phyloP scores from a whole-genome alignment of 306 rosid species.

The Senna siamea region DNA sequence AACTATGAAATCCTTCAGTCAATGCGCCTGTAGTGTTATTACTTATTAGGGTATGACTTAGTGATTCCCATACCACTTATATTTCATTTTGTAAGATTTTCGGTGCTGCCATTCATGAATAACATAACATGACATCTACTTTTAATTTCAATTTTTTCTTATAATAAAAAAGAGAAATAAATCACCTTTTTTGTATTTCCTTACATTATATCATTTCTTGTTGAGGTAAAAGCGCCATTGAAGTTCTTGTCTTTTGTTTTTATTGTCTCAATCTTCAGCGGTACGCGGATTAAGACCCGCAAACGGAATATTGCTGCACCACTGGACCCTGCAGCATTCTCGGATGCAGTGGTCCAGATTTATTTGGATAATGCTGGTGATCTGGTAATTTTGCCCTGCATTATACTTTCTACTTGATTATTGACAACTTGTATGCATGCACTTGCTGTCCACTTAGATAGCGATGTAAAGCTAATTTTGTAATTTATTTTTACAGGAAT shows the following conservation, averaged over 20 bases:
- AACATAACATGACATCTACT: not conserved
- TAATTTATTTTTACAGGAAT: conserved; percentile 35
- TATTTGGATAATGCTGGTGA: conserved; percentile 99
- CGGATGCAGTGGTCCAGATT: conserved; percentile 99
- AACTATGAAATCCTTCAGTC: not conserved
- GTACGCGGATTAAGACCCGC: conserved; percentile 99
- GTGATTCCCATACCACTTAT: conserved; percentile 10
- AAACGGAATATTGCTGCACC: conserved; percentile 99
- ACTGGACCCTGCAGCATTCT: conserved; percentile 99
- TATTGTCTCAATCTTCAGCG: conserved; percentile 54
- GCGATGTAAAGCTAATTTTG: conserved; percentile 24
- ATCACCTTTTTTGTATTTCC: no score
- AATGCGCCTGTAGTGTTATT: not conserved
- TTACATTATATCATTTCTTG: not conserved
- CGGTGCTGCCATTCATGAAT: not conserved
- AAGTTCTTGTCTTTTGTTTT: conserved; percentile 5
- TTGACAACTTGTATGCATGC: not conserved
- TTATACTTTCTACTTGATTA: conserved; percentile 15
- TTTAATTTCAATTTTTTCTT: no score
- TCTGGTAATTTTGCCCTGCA: conserved; percentile 62
- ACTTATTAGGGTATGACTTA: not conserved
- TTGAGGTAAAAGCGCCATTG: not conserved
- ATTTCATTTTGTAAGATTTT: not conserved
- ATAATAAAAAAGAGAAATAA: no score
- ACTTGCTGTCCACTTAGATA: not conserved